Evolutionary conservation across 2,329 filamentous ascomycete genomes (phyloP), one percentile per base, ranked within the genome.

Genomic region (Teratosphaeria epicoccoides): DNA sequence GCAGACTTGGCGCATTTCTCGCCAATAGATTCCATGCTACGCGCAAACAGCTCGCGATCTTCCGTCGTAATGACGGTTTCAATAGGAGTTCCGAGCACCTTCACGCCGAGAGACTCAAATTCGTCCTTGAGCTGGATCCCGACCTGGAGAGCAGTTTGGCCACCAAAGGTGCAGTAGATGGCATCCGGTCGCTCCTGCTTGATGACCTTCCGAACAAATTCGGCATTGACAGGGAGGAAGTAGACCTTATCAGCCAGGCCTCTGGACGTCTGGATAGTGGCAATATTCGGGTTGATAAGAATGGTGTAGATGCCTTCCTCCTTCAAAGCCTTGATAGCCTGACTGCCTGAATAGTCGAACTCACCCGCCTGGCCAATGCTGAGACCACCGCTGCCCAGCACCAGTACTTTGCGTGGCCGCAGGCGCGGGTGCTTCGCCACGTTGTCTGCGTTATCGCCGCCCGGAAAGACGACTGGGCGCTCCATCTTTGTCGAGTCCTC

Each of bases 1-100:
- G 90, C 91, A 24, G 93, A 97, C 74, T 96, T 95, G 68, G 93
- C 93, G 66, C 91, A 97, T 71, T 96, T 96, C 73, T 96, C 93
- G 55, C 88, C 87, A 65, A 98, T 97, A 0, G 89, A 93, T 66
- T 97, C 91, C 91, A 98, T 97, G 75, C 88, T 95, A 58, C 91
- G 85, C 49, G 93, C 93, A 64, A 98, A 98, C 43, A 97, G 80
- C 73, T 98, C 93, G 69, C 93, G 87, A 66, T 98, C 93, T 71
- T 98, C 93, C 1, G 93, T 98, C 22, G 91, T 97, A 72, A 97
- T 95, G 72, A 98, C 95, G 46, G 93, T 97, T 43, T 96, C 87
- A 56, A 98, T 97, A 11, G 91, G 90, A 5, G 93, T 98, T 70
- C 93, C 93, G 14, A 98, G 79, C 43, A 98, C 91, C 73, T 89